phyloP scores from a whole-genome alignment of 768 basidiomycete genomes.

The Lactarius sanguifluus region DNA sequence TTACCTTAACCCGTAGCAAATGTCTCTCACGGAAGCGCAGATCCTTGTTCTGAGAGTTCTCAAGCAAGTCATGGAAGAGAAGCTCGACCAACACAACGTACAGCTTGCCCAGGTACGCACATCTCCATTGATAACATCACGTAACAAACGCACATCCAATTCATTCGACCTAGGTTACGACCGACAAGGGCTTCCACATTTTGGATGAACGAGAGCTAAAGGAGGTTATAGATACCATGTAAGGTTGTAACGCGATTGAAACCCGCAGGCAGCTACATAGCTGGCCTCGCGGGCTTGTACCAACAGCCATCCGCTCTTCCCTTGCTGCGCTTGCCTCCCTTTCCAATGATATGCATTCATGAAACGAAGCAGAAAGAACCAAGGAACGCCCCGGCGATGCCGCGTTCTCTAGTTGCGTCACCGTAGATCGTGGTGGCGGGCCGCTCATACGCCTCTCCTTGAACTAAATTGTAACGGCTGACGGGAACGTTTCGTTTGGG shows the following conservation, averaged over 20 bases:
- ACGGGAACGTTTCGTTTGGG: background rate
- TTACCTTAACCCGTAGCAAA: conserved; percentile 61
- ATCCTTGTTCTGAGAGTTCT: conserved; percentile 81
- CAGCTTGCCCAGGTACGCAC: conserved; percentile 84
- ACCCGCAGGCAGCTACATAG: background rate
- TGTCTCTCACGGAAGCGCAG: conserved; percentile 88
- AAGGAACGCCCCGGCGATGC: background rate
- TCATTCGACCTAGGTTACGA: conserved; percentile 63
- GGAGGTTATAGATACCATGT: conserved; percentile 83
- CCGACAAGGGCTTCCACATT: conserved; percentile 83
- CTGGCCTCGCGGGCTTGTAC: conserved; percentile 16
- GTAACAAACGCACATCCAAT: background rate
- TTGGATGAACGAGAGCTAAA: conserved; percentile 78
- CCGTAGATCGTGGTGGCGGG: background rate
- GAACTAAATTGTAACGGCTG: background rate
- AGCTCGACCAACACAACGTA: conserved; percentile 97
- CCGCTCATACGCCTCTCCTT: background rate
- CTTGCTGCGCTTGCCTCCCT: background rate
- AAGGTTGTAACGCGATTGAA: conserved; percentile 33
- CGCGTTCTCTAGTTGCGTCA: background rate
- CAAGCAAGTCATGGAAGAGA: conserved; percentile 99
- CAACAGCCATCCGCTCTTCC: background rate
- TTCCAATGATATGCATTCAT: background rate
- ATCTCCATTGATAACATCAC: background rate
- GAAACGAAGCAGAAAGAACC: background rate